These are phyloP conservation scores for Kockovaella imperatae DNA, from an alignment of 768 basidiomycete genomes.

Conservation along the genomic window DNA sequence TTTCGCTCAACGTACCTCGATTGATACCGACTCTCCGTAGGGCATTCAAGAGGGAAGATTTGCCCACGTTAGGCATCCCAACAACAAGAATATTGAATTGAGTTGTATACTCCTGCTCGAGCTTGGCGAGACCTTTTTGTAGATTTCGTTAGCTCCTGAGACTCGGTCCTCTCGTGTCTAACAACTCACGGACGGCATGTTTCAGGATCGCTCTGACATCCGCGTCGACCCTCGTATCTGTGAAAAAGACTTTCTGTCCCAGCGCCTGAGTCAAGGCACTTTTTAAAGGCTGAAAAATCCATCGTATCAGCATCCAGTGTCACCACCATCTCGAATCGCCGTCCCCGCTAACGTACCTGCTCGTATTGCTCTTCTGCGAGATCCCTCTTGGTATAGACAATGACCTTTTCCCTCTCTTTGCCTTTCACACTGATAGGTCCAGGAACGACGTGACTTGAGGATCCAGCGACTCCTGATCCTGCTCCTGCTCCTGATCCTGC, in stretches of 20 bases:
- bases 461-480: neutral
- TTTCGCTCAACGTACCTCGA: conserved; percentile 80
- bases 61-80: conserved; percentile 95
- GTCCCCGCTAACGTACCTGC: conserved; percentile 53
- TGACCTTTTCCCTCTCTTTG: conserved; percentile 63
- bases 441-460: neutral
- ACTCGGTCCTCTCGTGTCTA: too few relatives aligned
- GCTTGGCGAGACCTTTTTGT: neutral
- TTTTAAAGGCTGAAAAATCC: conserved; percentile 41
- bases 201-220: conserved; percentile 43
- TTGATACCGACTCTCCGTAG: conserved; percentile 75
- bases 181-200: conserved; percentile 46
- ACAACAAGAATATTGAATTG: conserved; percentile 78
- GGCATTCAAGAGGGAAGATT: conserved; percentile 88
- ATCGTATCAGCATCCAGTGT: neutral
- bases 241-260: conserved; percentile 46
- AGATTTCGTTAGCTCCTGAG: too few relatives aligned
- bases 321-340: conserved; percentile 58
- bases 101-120: neutral
- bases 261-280: conserved; percentile 43
- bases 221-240: conserved; percentile 40
- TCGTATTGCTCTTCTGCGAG: conserved; percentile 81
- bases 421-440: conserved; percentile 11
- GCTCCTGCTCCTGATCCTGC: neutral
- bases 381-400: conserved; percentile 90